phyloP scores from a whole-genome alignment of 768 basidiomycete species.

The Jaapia argillacea region DNA sequence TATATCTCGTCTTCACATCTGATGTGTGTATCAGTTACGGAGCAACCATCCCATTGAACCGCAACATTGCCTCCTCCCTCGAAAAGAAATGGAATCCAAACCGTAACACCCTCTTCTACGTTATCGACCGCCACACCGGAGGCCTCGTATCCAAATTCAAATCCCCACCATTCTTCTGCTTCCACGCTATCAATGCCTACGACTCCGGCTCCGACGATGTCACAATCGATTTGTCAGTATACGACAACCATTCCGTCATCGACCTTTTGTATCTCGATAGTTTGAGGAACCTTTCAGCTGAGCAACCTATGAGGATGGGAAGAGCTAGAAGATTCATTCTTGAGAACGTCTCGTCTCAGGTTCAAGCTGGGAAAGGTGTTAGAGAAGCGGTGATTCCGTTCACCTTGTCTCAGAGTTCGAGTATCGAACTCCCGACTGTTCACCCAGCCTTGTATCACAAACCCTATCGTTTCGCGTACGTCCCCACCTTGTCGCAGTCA shows the following conservation, averaged over 20 bases:
- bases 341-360: conserved; percentile 12
- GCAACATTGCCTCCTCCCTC: conserved; percentile 23
- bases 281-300: conserved; percentile 17
- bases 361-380: conserved; percentile 1
- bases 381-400: neutral
- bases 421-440: neutral
- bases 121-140: conserved; percentile 25
- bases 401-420: neutral
- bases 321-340: conserved; percentile 22
- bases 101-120: conserved; percentile 23
- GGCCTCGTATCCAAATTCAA: conserved; percentile 27
- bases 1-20: neutral
- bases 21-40: conserved; percentile 5
- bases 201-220: conserved; percentile 20
- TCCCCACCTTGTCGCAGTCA: neutral
- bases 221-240: conserved; percentile 25
- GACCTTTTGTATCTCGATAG: conserved; percentile 21
- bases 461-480: neutral
- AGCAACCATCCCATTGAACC: conserved; percentile 17
- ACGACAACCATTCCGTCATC: conserved; percentile 21
- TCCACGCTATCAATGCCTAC: conserved; percentile 31
- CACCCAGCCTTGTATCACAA: neutral
- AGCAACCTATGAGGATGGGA: conserved; percentile 10
- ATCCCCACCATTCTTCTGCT: conserved; percentile 27
- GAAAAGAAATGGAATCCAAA: conserved; percentile 18